Evolutionary conservation across 106 monocot genomes (phyloP), one percentile per base, ranked within the genome.

Genomic region (Chionographis japonica): DNA sequence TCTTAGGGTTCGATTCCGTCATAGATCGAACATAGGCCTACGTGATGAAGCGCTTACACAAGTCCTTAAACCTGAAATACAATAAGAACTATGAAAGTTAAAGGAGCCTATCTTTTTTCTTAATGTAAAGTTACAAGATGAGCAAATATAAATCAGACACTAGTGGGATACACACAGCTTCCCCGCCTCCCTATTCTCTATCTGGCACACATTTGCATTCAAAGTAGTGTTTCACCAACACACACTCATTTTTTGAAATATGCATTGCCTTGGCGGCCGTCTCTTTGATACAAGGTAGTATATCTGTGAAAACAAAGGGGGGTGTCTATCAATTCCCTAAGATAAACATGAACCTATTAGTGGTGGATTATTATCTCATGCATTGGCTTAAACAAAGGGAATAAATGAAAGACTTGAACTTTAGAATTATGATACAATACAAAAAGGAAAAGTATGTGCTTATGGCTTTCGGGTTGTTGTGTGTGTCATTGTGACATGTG

Each of bases 81-180:
- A 6, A 61, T 61, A 35, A 50, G 27, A 72, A 27, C 9, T 27
- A 52, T 12, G 52, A n/a, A 50, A 19, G 5, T 40, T 38, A 62
- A 51, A 39, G 53, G 54, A 61, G 40, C 58, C 42, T 46, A 8
- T 42, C 46, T 27, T 27, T 27, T 27, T 27, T 27, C 27, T 27
- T 27, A 27, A 27, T 27, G 27, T 27, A 27, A 27, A 27, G 27
- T 27, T 27, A 27, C 27, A 27, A 27, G 27, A 27, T 27, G 27
- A 27, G 3, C n/a, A 62, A 37, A 62, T 6, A 52, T 12, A 14
- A 39, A 72, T 37, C 54, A 53, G 72, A 54, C 50, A 62, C 63
- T 52, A 72, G 72, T 72, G 72, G 72, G 19, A 38, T 52, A 72
- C 72, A 63, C 72, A 60, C 63, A 54, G 62, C 27, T 27, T 27